Base-by-base conservation (phyloP, 768 basidiomycete species). In the Boletus eberwhitei region DNA sequence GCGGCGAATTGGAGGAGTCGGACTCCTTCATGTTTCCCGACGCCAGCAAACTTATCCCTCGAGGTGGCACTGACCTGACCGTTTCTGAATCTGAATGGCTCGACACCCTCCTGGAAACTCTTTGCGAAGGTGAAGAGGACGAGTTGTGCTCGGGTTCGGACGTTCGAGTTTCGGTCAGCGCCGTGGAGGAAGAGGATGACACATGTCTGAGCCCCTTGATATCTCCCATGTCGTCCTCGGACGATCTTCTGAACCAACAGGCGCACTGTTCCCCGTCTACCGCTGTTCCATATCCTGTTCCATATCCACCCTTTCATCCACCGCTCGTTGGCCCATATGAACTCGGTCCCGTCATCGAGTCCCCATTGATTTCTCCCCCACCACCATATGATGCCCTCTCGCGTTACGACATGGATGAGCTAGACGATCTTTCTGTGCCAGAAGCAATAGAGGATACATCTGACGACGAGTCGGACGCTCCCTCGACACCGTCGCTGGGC, bases 21-120 rank as follows among this genome's bases (percentile, higher is more conserved):
- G 85, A 87, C 71, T 76, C 84, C 29, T 90, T 91, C 77, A 82
- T 90, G 79, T 91, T 90, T 63, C 89, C 90, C 34, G 88, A 90
- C 69, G 85, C 82, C 53, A 81, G 79, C 69, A 78, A 81, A 55
- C 74, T 86, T 58, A 75, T 79, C 61, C 61, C 71, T 57, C 68
- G 59, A 56, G 51, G 59, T 37, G 56, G 58, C 45, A 55, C 67
- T 40, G 51, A 75, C 49, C 70, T 73, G 62, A 64, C 74, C 58
- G 74, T 76, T 59, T 84, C 86, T 17, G 90, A 93, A 71, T 84
- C 83, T 50, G 79, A 84, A 63, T 93, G 90, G 90, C 79, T 93
- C 48, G 87, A 92, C 71, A 87, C 89, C 36, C 74, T 93, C 50
- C 69, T 92, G 61, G 86, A 91, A 74, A 80, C 79, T 11, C 78